phyloP scores from a whole-genome alignment of 2,329 filamentous ascomycete species.

The Aspergillus pseudonomiae region DNA sequence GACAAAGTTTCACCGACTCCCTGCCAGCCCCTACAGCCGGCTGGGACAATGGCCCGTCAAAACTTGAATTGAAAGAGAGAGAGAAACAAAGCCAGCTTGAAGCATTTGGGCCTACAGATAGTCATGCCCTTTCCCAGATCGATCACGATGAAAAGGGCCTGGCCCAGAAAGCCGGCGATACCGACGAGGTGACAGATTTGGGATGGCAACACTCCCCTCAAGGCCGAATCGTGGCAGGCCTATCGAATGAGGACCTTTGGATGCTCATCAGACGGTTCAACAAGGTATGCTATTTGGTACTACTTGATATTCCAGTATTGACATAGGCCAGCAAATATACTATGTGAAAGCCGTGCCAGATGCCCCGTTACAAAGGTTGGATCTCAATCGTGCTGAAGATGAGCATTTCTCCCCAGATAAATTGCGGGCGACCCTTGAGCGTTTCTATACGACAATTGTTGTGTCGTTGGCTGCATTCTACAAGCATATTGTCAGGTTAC shows the following conservation, averaged over 20 bases:
- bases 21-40: not conserved
- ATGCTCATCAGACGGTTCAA: conserved; percentile 72
- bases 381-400: conserved; percentile 78
- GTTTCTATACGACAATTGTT: conserved; percentile 78
- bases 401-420: conserved; percentile 87
- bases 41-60: not conserved
- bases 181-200: conserved; percentile 16
- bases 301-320: conserved; percentile 20
- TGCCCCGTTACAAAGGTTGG: conserved; percentile 67
- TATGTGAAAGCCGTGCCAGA: conserved; percentile 69
- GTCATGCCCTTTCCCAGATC: conserved; percentile 20
- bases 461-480: conserved; percentile 66
- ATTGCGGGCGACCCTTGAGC: conserved; percentile 73
- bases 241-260: conserved; percentile 75
- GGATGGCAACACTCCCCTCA: conserved; percentile 18
- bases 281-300: conserved; percentile 53
- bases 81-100: not conserved
- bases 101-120: conserved; percentile 18
- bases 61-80: not conserved
- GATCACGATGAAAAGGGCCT: conserved; percentile 22
- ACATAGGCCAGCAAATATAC: conserved; percentile 59
- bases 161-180: conserved; percentile 18
- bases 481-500: conserved; percentile 75
- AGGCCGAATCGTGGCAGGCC: conserved; percentile 14
- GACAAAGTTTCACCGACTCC: not conserved